Evolutionary conservation across 257 asterid species (phyloP), one percentile per base, ranked within the genome.

Genomic region (Nicotiana tomentosiformis): DNA sequence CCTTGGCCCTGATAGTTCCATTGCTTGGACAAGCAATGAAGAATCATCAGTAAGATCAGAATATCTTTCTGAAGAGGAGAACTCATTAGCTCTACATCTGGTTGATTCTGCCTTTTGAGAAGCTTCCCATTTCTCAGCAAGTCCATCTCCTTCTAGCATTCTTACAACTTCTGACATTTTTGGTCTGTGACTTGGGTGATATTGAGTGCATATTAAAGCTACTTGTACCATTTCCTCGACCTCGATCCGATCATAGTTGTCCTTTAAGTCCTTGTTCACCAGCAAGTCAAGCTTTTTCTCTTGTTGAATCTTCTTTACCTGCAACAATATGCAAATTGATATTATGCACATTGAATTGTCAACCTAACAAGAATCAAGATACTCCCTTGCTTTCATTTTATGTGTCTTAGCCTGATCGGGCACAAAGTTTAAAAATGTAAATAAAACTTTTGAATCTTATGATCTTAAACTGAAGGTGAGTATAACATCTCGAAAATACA

Each of bases 131-230:
- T 93, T 96, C 66, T 96, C 98, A 2, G 97, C 98, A 1, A 94
- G 97, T 62, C 98, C 99, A 32, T 94, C 99, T 7, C 99, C 99
- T 89, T 92, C 98, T 0, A 96, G 94, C 99, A 96, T 94, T 80
- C 98, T 85, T 4, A 96, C 97, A 57, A 96, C 98, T 84, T 96
- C 98, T 16, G 98, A 93, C 98, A 94, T 96, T 86, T 90, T 96
- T 26, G 99, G 99, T 78, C 99, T 88, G 7, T 92, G 93, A 83
- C 85, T 89, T 2, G 99, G 98, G 66, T 90, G 96, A 83, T 90
- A 91, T n/a, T 93, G 97, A 3, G 99, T 94, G 88, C 99, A 96
- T 85, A 96, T 29, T 68, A 96, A 65, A 26, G 99, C 98, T 26
- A 96, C 99, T 85, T 90, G 98, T 65, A 90, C 98, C 90, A 88